Evolutionary conservation across 148 eudicot species (phyloP), one percentile per base, ranked within the genome.

Genomic region (Rhododendron williamsianum): DNA sequence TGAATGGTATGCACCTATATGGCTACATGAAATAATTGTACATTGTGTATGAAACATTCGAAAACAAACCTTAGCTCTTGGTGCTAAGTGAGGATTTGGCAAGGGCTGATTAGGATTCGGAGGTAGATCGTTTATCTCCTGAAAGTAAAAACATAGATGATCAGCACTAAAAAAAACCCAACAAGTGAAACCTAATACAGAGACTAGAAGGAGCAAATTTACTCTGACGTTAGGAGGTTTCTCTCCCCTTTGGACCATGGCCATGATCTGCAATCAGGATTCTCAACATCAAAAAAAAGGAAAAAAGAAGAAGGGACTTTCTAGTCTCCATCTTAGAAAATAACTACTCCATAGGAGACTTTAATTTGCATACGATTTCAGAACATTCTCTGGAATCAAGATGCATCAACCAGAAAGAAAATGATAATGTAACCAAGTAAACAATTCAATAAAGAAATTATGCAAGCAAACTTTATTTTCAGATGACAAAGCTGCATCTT

Each of bases 61-160:
- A 84, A 80, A 49, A 33, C 84, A 74, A 85, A 95, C 99, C 98
- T 97, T 95, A 43, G 94, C 83, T 90, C 91, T 94, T 12, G 99
- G 96, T 84, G 91, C 93, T 85, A 91, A 35, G 83, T 86, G 91
- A 74, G 98, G 93, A 90, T 93, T 92, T 86, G 98, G 90, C 76
- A 97, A 89, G 5, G 98, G 96, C 85, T 95, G 99, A 89, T 93
- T 91, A 36, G 99, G 99, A 92, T 95, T 93, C 46, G 98, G 99
- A 15, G 98, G 98, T 46, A 89, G 90, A 84, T 97, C 98, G 86
- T 95, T 94, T 77, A 97, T 95, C 74, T 95, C 99, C 99, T 97
- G 92, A 81, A 83, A 84, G 54, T 67, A 65, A 87, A 86, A 6
- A 78, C 56, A 1, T 9, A 76, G 45, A 85, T 12, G 60, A 85